phyloP scores from a whole-genome alignment of 2,329 filamentous ascomycete genomes.

The Diaporthe sp. region DNA sequence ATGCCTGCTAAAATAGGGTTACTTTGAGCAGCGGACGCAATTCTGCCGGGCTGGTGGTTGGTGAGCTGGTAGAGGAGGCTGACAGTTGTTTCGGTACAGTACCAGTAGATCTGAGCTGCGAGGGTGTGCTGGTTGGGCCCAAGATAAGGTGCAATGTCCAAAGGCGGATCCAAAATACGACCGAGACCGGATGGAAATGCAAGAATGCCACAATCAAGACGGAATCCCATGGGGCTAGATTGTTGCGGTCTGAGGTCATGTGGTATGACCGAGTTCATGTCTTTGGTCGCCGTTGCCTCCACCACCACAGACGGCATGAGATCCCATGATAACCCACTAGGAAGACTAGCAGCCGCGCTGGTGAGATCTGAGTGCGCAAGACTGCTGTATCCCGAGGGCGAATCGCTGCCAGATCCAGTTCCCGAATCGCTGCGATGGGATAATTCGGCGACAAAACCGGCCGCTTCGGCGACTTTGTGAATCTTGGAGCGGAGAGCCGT shows the following conservation, averaged over 20 bases:
- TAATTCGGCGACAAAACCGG: not conserved
- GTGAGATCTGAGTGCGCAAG: not conserved
- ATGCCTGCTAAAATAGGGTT: not conserved
- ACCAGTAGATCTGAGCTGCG: conserved; percentile 19
- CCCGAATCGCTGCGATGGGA: not conserved
- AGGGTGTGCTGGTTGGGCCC: conserved; percentile 1
- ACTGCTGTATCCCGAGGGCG: not conserved
- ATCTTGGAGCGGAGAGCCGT: not conserved
- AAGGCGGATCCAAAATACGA: not conserved
- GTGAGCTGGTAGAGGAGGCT: not conserved
- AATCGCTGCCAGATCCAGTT: not conserved
- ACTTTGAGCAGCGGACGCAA: not conserved
- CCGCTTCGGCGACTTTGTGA: not conserved
- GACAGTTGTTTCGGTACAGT: conserved; percentile 15
- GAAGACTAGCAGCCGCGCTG: not conserved
- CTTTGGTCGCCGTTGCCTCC: not conserved
- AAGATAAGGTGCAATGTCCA: conserved; percentile 21
- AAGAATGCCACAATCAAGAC: not conserved
- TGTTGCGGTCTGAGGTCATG: not conserved
- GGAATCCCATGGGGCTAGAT: not conserved
- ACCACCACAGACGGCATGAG: not conserved
- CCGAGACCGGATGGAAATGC: not conserved
- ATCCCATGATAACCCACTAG: too few species aligned
- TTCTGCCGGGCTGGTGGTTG: not conserved
- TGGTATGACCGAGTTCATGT: not conserved